Base-by-base conservation (phyloP, 73 alveolate species). In the Paramecium sonneborni region DNA sequence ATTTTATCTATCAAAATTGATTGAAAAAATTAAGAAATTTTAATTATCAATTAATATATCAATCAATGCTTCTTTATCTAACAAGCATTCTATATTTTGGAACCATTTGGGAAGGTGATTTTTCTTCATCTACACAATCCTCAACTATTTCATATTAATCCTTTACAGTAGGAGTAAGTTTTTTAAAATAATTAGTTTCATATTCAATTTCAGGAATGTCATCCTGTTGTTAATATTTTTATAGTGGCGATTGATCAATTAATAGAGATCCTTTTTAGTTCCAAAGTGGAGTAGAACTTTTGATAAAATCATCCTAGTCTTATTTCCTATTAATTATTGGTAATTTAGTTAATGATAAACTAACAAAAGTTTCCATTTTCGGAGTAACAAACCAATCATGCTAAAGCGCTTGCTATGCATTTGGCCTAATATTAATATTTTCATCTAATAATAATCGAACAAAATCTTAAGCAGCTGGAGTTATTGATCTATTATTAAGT, bases 361-460 rank as follows among this genome's bases (percentile, higher is more conserved):
- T 52, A 0, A 52, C 68, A 0, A 20, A 7, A 26, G 48, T 3
- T 5, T 67, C 32, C 9, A 28, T 67, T n/a, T 30, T 32, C 20
- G 84, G 84, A 24, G 5, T 67, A 4, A 10, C 30, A 67, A 67
- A 67, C 84, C 84, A 67, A 26, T 67, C 84, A 67, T 67, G 84
- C 10, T 7, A 1, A 3, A 67, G 84, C 2, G 84, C 84, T 3
- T 67, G 23, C 9, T 24, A 21, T 67, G 84, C 84, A 32, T 11
- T 30, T 30, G 26, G 44, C 12, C 84, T 26, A 0, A 67, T 14
- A 11, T 21, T 30, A 12, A 67, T 10, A 67, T 67, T 32, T 9
- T 67, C 44, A 30, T 67, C 38, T 67, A 67, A 67, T 26, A 67
- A 32, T 67, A 30, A 67, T 10, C 84, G 21, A 24, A 26, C 38